Evolutionary conservation across 75 land plant genomes (phyloP).

Genomic region (Cupressus sempervirens): DNA sequence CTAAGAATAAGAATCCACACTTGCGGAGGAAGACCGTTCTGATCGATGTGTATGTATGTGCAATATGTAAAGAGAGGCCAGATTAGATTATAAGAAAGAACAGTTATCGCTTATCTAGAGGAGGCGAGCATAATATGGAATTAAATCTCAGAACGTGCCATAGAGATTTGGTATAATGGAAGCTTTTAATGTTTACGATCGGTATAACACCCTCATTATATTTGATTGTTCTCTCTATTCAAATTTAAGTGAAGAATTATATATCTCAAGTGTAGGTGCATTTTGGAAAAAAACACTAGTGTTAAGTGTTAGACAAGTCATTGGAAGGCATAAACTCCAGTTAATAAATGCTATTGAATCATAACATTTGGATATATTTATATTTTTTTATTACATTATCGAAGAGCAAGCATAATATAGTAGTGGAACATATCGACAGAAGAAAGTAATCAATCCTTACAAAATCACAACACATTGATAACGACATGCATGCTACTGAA

Average conservation of each 20-base stretch:
- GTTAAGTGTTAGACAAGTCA: not conserved
- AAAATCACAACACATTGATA: not conserved
- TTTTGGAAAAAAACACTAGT: not conserved
- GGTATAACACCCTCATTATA: not conserved
- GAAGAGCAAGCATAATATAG: not conserved
- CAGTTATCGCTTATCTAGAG: not conserved
- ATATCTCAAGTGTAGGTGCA: not conserved
- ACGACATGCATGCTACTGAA: not conserved
- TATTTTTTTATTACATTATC: not conserved
- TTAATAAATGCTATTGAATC: not conserved
- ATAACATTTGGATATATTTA: not conserved
- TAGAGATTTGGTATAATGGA: not conserved
- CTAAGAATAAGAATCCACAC: too few species aligned
- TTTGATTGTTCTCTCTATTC: not conserved
- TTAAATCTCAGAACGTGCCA: not conserved
- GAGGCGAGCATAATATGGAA: not conserved
- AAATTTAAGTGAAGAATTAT: not conserved
- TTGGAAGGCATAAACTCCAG: not conserved
- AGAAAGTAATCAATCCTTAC: constrained; percentile 1
- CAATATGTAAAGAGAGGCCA: not conserved
- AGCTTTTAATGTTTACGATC: not conserved
- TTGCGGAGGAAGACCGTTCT: too few species aligned
- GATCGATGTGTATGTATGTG: not conserved
- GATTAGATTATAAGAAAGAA: not conserved
- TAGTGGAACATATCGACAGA: not conserved